A percentile compares a stretch with the other conserved stretches of the same genome.
phyloP scores from a whole-genome alignment of 2,329 filamentous ascomycete genomes.

The Monosporascus sp. region DNA sequence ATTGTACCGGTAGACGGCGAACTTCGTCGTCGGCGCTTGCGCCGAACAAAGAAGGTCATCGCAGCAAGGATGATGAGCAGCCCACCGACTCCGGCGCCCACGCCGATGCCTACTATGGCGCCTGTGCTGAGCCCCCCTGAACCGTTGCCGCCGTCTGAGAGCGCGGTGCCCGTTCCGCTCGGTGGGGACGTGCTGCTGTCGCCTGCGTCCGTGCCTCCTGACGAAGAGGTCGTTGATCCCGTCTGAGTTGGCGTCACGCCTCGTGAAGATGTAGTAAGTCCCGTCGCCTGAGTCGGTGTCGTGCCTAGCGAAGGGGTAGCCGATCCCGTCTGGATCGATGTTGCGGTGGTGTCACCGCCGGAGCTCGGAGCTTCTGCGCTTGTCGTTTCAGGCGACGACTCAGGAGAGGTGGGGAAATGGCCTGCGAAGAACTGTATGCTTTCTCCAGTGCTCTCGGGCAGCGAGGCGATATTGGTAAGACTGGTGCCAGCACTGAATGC shows the following conservation, averaged over 20 bases:
- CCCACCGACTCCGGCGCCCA: constrained; percentile 5
- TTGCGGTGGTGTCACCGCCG: not conserved
- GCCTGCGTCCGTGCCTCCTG: no score
- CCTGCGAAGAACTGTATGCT: constrained; percentile 13
- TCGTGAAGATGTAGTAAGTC: no score
- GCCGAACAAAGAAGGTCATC: not conserved
- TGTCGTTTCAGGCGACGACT: not conserved
- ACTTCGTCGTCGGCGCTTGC: not conserved
- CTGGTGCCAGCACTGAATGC: constrained; percentile 13
- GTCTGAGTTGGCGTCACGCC: no score
- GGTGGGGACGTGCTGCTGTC: no score
- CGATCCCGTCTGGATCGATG: not conserved
- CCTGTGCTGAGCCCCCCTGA: not conserved
- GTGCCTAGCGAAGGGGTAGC: not conserved
- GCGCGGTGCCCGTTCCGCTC: no score
- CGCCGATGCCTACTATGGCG: constrained; percentile 8
- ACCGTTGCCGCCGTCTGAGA: no score
- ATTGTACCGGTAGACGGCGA: no score
- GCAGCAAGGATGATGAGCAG: constrained; percentile 4
- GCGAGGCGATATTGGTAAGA: constrained; percentile 9
- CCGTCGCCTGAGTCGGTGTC: not conserved
- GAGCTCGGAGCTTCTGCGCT: not conserved
- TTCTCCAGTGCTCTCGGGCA: constrained; percentile 13
- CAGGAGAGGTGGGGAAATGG: constrained; percentile 4
- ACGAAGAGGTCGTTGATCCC: no score